These are phyloP conservation scores for Lagenidium sp. DNA, from an alignment of 352 stramenopile species.

Conservation along the genomic window DNA sequence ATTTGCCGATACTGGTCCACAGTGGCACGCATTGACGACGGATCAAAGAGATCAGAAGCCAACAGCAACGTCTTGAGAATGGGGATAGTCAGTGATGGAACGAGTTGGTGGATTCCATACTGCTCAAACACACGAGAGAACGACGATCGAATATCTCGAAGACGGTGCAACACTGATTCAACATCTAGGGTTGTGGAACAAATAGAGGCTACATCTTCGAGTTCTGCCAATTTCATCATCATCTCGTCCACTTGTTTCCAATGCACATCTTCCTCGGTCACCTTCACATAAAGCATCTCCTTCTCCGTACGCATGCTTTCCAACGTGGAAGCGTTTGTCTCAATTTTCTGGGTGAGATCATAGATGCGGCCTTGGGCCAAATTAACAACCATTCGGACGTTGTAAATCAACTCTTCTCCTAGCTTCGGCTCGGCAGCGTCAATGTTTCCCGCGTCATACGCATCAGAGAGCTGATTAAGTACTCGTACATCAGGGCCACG, in stretches of 20 bases:
- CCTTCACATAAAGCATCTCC: conserved; percentile 46
- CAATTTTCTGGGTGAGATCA: conserved; percentile 66
- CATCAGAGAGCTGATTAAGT: conserved; percentile 49
- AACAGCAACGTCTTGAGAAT: conserved; percentile 38
- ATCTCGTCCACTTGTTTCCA: conserved; percentile 40
- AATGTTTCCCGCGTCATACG: conserved; percentile 31
- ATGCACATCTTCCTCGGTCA: conserved; percentile 48
- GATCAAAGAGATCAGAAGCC: conserved; percentile 28
- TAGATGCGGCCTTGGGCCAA: conserved; percentile 70
- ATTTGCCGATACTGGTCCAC: conserved; percentile 44
- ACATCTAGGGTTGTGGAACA: conserved; percentile 19
- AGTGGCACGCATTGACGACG: conserved; percentile 12
- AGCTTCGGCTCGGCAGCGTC: conserved; percentile 59
- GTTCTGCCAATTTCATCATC: conserved; percentile 26
- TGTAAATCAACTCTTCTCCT: conserved; percentile 89
- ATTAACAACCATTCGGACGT: conserved; percentile 85
- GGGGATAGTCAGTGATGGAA: conserved; percentile 58
- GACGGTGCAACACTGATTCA: conserved; percentile 24
- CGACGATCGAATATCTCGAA: conserved; percentile 30
- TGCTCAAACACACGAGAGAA: conserved; percentile 67
- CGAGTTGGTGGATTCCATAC: conserved; percentile 60
- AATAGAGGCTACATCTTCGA: conserved; percentile 19
- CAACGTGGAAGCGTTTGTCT: conserved; percentile 31
- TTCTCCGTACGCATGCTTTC: conserved; percentile 53
- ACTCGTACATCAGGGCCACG: conserved; percentile 75